Evolutionary conservation across 306 rosid species (phyloP), one percentile per base, ranked within the genome.

Genomic region (Castanea sativa): DNA sequence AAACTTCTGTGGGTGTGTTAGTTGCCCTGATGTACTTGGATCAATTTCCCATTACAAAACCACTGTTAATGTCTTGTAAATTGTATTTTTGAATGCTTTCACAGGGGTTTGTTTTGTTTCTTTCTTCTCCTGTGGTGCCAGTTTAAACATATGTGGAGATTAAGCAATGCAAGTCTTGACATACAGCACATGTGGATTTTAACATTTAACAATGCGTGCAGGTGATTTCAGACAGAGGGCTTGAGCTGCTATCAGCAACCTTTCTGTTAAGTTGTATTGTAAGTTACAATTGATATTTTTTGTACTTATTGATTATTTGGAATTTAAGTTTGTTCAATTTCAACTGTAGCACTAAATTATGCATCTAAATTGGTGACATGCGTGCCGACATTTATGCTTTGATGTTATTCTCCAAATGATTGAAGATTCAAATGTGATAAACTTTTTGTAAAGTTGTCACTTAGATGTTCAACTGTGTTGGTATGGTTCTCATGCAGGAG

Each of bases 191-290:
- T 1, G n/a, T 72, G 7, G 7, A 25, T 60, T 59, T 20, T 29
- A 78, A 45, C 43, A n/a, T 23, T 21, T 38, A 15, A 72, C 10
- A 43, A 73, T 51, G 21, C 74, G 76, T 81, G 74, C 86, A 90
- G 88, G 88, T 83, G 15, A 85, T 95, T 80, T 79, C 97, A 77
- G 93, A 95, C 45, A 89, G 90, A 87, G 99, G 99, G 73, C 88
- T 90, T 74, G 96, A 91, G 87, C 86, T 96, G 85, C 84, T 93
- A 68, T 91, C 97, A 8, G 82, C 97, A 69, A 96, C 97, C 61
- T 89, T 91, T 77, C 79, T 86, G 85, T 87, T 91, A 83, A 91
- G 97, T 86, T 78, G 87, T 76, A 86, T 91, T 85, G 99, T 95
- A 91, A 71, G 93, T 83, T 81, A 63, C 75, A 81, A 76, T 55